These are phyloP conservation scores for Xerocomus cyaneibrunnescens DNA, from an alignment of 1,284 basidiomycete genomes.

Conservation along the genomic window DNA sequence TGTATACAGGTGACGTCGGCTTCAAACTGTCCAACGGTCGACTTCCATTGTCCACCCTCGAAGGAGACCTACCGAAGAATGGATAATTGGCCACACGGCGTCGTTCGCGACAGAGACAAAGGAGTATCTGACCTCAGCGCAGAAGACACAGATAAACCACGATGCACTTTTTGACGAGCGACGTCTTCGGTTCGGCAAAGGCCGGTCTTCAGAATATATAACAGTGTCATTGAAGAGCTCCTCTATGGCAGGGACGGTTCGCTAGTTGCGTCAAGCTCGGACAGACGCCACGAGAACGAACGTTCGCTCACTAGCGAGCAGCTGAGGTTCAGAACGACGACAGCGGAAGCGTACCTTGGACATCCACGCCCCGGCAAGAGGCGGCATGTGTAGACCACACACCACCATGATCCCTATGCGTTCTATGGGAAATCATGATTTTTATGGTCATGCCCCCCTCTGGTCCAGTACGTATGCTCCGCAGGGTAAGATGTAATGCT, in stretches of 20 bases:
- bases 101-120: slow-evolving; percentile 10
- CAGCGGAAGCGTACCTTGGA: neutral
- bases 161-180: slow-evolving; percentile 1
- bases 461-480: no score
- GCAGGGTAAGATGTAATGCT: no score
- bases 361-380: neutral
- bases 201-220: neutral
- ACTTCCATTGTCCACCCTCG: neutral
- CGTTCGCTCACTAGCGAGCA: neutral
- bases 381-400: neutral
- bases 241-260: no score
- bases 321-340: neutral
- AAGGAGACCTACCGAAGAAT: neutral
- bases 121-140: slow-evolving; percentile 4
- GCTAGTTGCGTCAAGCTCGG: neutral
- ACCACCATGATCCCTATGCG: no score
- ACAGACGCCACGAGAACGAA: neutral
- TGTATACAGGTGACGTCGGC: neutral
- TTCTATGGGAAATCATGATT: neutral
- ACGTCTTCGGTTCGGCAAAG: neutral
- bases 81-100: slow-evolving; percentile 12
- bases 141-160: slow-evolving; percentile 9
- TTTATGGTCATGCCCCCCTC: no score
- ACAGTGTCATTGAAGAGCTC: no score
- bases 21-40: neutral